Evolutionary conservation across 139 green algal species (phyloP), one percentile per base, ranked within the genome.

Genomic region (Chlorella sp.): DNA sequence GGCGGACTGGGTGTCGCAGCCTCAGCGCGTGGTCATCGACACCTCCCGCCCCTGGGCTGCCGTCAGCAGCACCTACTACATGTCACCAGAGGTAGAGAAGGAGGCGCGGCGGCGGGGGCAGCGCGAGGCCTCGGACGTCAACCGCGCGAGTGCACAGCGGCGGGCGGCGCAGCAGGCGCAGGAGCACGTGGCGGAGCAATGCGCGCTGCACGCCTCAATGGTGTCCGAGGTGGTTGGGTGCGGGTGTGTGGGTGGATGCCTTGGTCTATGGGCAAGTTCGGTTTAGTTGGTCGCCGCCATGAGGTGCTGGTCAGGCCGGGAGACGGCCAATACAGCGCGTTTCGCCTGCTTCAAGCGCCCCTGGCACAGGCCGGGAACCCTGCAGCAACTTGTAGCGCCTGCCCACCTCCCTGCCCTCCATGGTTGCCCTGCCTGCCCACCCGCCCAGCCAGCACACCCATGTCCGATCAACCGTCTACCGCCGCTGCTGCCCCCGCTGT

Each of bases 51-150:
- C 87, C 78, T 90, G 64, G 61, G 81, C 48, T 16, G 78, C 87
- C 0, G 57, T 64, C 76, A 85, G 76, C 79, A 42, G 28, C 30
- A 90, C 87, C 2, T 90, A 90, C 78, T 90, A 86, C 79, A 80
- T 90, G 78, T n/a, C 71, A 0, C 5, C 42, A 53, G 85, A 89
- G 85, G 71, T 86, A 39, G 76, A 90, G 87, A 64, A 40, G 15
- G 87, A 85, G 64, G 87, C 87, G 14, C 57, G 78, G 18, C 87
- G 87, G 9, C 78, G 64, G 2, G 39, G 2, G 30, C 78, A 90
- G 78, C 87, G 78, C 34, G 87, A 86, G 32, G 87, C 78, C 0
- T 30, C 87, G 12, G 87, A 90, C 22, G 61, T 57, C 24, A 90
- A 90, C 79, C 87, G 87, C n/a, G 26, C 5, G 21, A 81, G 24